Base-by-base conservation (phyloP, 176 grass and related monocot genomes). In the Hyparrhenia diplandra region DNA sequence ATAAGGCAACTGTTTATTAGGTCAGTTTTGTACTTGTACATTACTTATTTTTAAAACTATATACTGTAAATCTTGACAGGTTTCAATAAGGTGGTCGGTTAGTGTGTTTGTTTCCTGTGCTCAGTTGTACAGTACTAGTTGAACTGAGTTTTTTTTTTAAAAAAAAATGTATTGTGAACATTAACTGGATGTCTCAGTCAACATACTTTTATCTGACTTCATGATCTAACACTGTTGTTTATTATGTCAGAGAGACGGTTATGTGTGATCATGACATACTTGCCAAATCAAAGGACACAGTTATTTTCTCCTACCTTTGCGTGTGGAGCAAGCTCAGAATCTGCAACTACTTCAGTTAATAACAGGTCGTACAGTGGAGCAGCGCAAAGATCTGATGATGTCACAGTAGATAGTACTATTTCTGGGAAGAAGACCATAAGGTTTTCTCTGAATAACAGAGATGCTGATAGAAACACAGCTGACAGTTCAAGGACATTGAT, bases 321-420 rank as follows among this genome's bases (percentile, higher is more conserved):
- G 28, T 77, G 76, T 49, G 88, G 96, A 29, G 78, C 86, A 74
- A 99, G 93, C 86, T 99, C 97, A 49, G 97, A 96, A 91, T 99
- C 97, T 70, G 97, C 97, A 77, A 99, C 93, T 40, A 99, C 93
- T 71, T 99, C 97, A 18, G 90, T 99, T 87, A 93, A 99, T 84
- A 99, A 93, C 54, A 95, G 85, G 74, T 96, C 97, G 4, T 93
- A 95, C 73, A 99, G 96, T 82, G 87, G 89, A 76, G 90, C 84
- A 1, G 36, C 91, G 52, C 97, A 93, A 83, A 90, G 89, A 87
- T 99, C 97, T 74, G 97, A 99, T 63, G 97, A 99, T 74, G 64
- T 95, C 51, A 99, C 93, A 23, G 87, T 99, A 75, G 97, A 99
- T 69, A 99, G 93, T 87, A 90, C 89, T 82, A 52, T 93, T 91